These are phyloP conservation scores for Linderniella brevidens DNA, from an alignment of 257 asterid species.

Conservation along the genomic window DNA sequence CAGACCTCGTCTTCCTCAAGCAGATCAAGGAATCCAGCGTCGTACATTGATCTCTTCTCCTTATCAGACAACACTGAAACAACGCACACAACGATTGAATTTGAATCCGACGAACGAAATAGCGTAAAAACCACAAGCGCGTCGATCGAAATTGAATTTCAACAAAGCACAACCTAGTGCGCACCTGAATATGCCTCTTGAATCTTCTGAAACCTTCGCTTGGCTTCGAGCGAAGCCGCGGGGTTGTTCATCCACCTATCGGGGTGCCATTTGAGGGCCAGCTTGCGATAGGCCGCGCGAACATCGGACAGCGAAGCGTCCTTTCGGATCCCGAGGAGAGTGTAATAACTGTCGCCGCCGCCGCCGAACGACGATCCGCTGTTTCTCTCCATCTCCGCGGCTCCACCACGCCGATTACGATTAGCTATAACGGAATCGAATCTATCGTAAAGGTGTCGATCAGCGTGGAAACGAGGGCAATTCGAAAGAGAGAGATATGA, in stretches of 20 bases:
- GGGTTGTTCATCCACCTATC: constrained; percentile 63
- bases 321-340: constrained; percentile 61
- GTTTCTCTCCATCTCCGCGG: constrained; percentile 65
- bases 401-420: constrained; percentile 1
- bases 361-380: constrained; percentile 25
- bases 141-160: background rate
- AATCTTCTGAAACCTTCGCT: constrained; percentile 55
- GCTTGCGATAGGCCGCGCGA: constrained; percentile 83
- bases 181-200: constrained; percentile 80
- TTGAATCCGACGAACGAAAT: constrained; percentile 2
- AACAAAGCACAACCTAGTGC: background rate
- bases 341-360: constrained; percentile 27
- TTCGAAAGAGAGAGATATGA: no score
- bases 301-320: constrained; percentile 78
- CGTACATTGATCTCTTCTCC: constrained; percentile 83
- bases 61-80: constrained; percentile 66
- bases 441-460: background rate
- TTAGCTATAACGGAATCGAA: background rate
- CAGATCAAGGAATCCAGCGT: constrained; percentile 81
- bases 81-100: constrained; percentile 1
- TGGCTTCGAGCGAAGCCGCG: constrained; percentile 53
- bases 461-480: background rate
- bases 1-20: constrained; percentile 63
- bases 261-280: constrained; percentile 82
- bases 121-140: constrained; percentile 1